Evolutionary conservation across 495 filamentous ascomycete genomes (phyloP), one percentile per base, ranked within the genome.

Genomic region (Barbatosphaeria neglecta): DNA sequence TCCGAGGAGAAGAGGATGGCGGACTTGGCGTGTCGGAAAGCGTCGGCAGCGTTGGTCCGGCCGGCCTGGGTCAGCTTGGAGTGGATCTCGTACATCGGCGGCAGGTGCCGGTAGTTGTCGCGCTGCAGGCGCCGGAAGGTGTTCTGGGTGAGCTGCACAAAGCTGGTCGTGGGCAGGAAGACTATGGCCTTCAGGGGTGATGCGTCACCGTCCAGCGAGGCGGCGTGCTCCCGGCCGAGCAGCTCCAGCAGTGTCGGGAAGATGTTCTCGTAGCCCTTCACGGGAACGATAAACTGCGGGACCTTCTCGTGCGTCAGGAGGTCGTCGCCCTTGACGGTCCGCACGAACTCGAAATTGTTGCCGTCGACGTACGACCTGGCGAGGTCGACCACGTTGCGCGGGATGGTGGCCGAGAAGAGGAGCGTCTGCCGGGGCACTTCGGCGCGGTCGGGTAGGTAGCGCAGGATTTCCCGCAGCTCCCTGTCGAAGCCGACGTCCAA

Each of bases 401-500:
- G 86, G 22, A 98, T 79, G 15, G 92, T 98, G 17, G 92, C 92
- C 4, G 93, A 97, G 66, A 87, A 95, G 54, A 98, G 75, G 18
- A 98, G 75, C 0, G 90, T 96, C 59, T 98, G 92, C 18, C 90
- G 78, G 44, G 83, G 76, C 8, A 80, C 73, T 1, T 66, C 49
- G 0, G 55, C 43, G 9, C 72, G 73, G 24, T 74, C 54, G 6
- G 92, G 92, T 11, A 97, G 75, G 9, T 70, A 50, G 0, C 64
- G 44, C 51, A 83, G 68, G 55, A 98, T 94, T 4, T 78, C 62
- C 23, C 74, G 61, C 47, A 98, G 83, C 18, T 86, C 87, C 1
- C 73, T 71, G n/a, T 80, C 69, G 63, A 98, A 98, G 0, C 93
- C 93, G 49, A 86, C 74, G 53, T 98, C 92, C 35, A 98, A 68